Base-by-base conservation (phyloP, 2,329 filamentous ascomycete genomes). In the Talaromyces piceae region DNA sequence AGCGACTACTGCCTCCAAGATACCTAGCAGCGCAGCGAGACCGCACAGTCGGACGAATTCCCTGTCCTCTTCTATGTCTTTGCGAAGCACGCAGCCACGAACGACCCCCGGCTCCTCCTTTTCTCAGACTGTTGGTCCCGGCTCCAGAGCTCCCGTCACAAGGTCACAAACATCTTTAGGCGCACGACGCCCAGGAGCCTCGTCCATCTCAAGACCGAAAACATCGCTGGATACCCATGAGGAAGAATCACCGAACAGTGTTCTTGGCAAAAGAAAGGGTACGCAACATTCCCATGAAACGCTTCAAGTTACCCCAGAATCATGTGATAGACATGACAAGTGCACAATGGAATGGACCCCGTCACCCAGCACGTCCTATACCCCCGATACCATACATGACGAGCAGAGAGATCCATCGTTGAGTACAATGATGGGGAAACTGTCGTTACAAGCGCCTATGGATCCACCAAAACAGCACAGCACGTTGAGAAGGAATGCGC, bases 61-160 rank as follows among this genome's bases (percentile, higher is more conserved):
- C 3, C 61, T 61, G 45, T 59, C 67, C 9, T 68, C 69, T 3
- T 70, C 68, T 0, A 63, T 65, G 30, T 60, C 66, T 27, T 67
- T 68, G 9, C 63, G 69, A 49, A 63, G 63, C 8, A 63, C 71
- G 25, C 67, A 70, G 16, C 70, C 70, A 28, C 73, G 74, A 57
- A 65, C 70, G 51, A 67, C 63, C 45, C 69, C 71, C 45, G 70
- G 71, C 49, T 75, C 70, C 56, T 74, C 72, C 54, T 82, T 83
- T 56, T 74, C 78, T 12, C 79, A 75, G 54, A 84, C 79, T 59
- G 65, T 82, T 25, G 81, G 82, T 1, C 73, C 77, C 11, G 75
- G 73, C 12, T 58, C 66, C 16, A 77, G 81, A 56, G 72, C 78
- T 12, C 67, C 71, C 5, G 65, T 71, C 54, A 73, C 64, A 26